phyloP scores from a whole-genome alignment of 2,329 filamentous ascomycete genomes.

The Colletotrichum sp. region DNA sequence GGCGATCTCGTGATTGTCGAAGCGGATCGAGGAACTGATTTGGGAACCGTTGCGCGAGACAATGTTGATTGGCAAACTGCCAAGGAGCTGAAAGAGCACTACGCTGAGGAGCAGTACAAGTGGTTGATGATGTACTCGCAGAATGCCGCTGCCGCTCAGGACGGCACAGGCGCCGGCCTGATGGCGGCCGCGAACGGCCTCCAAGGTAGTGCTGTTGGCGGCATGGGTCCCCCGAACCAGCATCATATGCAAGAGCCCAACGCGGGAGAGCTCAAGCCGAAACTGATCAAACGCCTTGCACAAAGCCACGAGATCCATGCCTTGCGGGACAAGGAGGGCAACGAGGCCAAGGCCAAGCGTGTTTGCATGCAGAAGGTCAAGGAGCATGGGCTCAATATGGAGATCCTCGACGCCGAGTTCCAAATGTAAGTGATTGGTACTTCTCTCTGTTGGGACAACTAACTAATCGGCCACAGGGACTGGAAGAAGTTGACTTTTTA shows the following conservation, averaged over 20 bases:
- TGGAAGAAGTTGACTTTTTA: conserved; percentile 99
- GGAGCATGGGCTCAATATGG: conserved; percentile 95
- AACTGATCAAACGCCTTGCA: conserved; percentile 94
- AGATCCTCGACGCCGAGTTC: conserved; percentile 97
- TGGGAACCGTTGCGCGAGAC: conserved; percentile 89
- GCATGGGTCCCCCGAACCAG: conserved; percentile 77
- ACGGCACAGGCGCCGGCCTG: conserved; percentile 65
- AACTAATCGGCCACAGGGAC: conserved; percentile 65
- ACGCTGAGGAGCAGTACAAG: conserved; percentile 93
- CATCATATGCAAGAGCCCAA: conserved; percentile 76
- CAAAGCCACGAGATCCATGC: conserved; percentile 89
- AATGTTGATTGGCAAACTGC: conserved; percentile 89
- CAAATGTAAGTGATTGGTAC: conserved; percentile 81
- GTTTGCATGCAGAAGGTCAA: conserved; percentile 96
- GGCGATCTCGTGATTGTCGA: conserved; percentile 97
- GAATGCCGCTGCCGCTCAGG: conserved; percentile 68
- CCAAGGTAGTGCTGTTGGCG: conserved; percentile 74
- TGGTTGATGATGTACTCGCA: conserved; percentile 99
- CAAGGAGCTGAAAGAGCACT: conserved; percentile 88
- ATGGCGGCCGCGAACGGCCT: conserved; percentile 68
- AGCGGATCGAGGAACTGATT: conserved; percentile 92
- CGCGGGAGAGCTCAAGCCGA: conserved; percentile 84
- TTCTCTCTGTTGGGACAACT: too few relatives aligned
- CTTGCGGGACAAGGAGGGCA: conserved; percentile 93
- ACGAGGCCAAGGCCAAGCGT: conserved; percentile 96